Conservation (phyloP, 78 protist species). For the Planoprotostelium fungivorum region DNA sequence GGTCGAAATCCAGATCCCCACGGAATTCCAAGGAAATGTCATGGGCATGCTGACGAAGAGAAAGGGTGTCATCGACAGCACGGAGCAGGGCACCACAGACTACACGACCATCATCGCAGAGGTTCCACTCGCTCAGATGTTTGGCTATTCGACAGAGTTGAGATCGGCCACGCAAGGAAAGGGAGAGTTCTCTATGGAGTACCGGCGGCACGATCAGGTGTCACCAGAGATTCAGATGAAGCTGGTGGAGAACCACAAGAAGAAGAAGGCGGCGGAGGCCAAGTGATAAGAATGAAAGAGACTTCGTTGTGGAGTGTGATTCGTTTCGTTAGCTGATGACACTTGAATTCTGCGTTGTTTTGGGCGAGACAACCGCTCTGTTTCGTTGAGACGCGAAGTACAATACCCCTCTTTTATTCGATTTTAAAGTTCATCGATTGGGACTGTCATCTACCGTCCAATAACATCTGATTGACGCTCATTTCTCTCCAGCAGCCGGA, state of each 20-base stretch:
- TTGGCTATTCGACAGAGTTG: constrained; percentile 91
- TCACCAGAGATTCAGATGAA: neutral
- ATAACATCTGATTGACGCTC: too few species aligned
- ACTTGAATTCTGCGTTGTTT: too few species aligned
- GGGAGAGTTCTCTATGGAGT: constrained; percentile 67
- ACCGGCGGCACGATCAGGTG: constrained; percentile 22
- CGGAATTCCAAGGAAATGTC: constrained; percentile 82
- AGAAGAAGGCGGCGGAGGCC: neutral
- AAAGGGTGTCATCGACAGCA: constrained; percentile 59
- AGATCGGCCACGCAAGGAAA: constrained; percentile 85
- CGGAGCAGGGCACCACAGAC: constrained; percentile 30
- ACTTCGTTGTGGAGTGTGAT: too few species aligned
- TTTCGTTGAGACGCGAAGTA: too few species aligned
- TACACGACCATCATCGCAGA: constrained; percentile 57
- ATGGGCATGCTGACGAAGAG: constrained; percentile 64
- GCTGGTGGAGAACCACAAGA: neutral
- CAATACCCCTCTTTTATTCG: too few species aligned
- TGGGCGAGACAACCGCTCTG: too few species aligned
- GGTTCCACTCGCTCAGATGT: constrained; percentile 88
- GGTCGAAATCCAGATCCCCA: constrained; percentile 81
- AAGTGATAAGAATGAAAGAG: too few species aligned
- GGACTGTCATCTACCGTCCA: too few species aligned
- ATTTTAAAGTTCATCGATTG: too few species aligned
- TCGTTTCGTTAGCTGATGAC: too few species aligned
- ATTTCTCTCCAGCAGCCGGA: too few species aligned